phyloP scores from a whole-genome alignment of 2,329 filamentous ascomycete species.

The Curvularia eragrostidis region DNA sequence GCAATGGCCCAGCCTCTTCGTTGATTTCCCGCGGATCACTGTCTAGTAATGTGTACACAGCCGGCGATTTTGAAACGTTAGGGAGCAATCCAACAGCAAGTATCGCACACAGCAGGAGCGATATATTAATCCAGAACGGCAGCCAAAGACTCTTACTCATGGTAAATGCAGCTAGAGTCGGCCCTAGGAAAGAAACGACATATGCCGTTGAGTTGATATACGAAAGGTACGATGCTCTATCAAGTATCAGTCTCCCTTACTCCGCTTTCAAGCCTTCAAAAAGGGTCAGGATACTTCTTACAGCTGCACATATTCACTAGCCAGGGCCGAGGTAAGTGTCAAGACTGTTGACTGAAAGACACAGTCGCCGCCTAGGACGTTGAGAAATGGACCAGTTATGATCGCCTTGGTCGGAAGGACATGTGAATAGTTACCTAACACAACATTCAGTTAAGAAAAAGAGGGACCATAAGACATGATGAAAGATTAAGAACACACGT shows the following conservation, averaged over 20 bases:
- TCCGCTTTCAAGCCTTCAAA: not conserved
- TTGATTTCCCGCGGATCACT: not conserved
- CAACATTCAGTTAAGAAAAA: not conserved
- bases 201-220: constrained; percentile 46
- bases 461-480: not conserved
- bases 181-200: constrained; percentile 45
- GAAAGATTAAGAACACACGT: constrained; percentile 10
- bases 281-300: constrained; percentile 7
- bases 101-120: constrained; percentile 36
- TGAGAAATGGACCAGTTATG: constrained; percentile 39
- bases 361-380: constrained; percentile 46
- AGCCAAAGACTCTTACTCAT: constrained; percentile 48
- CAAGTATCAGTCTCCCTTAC: not conserved
- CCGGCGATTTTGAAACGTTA: not conserved
- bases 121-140: constrained; percentile 46
- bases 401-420: constrained; percentile 42
- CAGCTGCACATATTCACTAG: constrained; percentile 43
- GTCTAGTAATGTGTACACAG: not conserved
- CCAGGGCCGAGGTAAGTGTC: constrained; percentile 42
- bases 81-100: constrained; percentile 36
- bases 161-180: constrained; percentile 43
- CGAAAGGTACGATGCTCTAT: constrained; percentile 46
- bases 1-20: constrained; percentile 35
- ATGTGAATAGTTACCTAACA: constrained; percentile 32
- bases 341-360: constrained; percentile 47